phyloP scores from a whole-genome alignment of 139 green algal genomes.

The Picochlorum sp. region DNA sequence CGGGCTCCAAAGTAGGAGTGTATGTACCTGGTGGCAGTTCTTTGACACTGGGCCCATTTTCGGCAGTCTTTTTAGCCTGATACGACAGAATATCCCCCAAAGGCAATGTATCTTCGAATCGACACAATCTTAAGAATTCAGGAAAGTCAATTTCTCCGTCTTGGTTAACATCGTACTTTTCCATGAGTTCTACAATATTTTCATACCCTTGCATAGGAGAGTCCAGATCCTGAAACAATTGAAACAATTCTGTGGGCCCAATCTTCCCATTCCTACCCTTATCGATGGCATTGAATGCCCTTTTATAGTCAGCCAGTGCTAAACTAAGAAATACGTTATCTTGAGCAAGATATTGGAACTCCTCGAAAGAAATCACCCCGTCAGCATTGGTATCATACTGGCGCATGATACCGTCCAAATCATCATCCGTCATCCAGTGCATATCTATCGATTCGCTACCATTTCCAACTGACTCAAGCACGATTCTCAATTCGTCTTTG shows the following conservation, averaged over 20 bases:
- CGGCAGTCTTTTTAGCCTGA: background rate
- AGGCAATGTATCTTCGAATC: conserved; percentile 36
- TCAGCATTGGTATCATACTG: conserved; percentile 20
- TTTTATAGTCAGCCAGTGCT: conserved; percentile 59
- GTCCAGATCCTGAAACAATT: conserved; percentile 27
- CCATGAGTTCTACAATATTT: conserved; percentile 19
- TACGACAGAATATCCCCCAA: background rate
- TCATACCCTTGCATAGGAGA: conserved; percentile 15
- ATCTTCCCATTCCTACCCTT: conserved; percentile 29
- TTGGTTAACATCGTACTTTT: conserved; percentile 37
- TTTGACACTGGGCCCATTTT: background rate
- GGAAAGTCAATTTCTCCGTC: conserved; percentile 40
- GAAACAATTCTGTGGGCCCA: conserved; percentile 19
- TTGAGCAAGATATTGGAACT: conserved; percentile 20
- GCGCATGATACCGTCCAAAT: conserved; percentile 7
- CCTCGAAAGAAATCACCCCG: conserved; percentile 8
- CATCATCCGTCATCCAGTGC: conserved; percentile 12
- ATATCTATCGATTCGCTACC: conserved; percentile 1
- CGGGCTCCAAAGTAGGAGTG: background rate
- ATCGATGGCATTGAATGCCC: conserved; percentile 48
- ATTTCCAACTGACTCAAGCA: conserved; percentile 20
- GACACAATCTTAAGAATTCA: conserved; percentile 52
- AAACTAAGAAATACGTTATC: conserved; percentile 55
- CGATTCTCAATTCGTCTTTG: conserved; percentile 1
- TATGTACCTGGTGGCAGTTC: background rate